These are phyloP conservation scores for Boletus bicolor DNA, from an alignment of 768 basidiomycete genomes.

Conservation along the genomic window DNA sequence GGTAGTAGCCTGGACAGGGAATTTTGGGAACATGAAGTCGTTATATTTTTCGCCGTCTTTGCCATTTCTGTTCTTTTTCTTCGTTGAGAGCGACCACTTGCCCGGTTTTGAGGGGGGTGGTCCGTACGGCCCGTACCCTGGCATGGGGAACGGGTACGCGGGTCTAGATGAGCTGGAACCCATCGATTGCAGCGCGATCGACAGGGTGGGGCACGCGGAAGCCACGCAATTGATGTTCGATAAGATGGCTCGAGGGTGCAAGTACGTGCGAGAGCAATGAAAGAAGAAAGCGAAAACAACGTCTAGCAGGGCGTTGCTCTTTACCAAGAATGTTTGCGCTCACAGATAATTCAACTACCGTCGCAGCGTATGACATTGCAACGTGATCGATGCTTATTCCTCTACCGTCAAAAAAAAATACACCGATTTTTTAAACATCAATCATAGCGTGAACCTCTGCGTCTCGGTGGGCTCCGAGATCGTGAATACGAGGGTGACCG, in stretches of 20 bases:
- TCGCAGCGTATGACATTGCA: background rate
- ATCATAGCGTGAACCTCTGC: conserved; percentile 34
- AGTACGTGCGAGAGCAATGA: background rate
- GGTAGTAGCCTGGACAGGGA: conserved; percentile 4
- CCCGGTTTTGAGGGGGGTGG: conserved; percentile 2
- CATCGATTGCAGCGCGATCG: conserved; percentile 12
- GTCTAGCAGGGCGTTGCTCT: no score
- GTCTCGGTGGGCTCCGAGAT: conserved; percentile 42
- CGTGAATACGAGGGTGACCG: conserved; percentile 36
- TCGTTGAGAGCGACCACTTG: conserved; percentile 20
- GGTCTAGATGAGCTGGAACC: conserved; percentile 24
- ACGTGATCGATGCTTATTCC: background rate
- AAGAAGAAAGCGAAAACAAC: no score
- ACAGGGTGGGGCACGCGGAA: background rate
- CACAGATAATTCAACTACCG: background rate
- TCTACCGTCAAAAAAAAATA: background rate
- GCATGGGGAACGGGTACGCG: conserved; percentile 18
- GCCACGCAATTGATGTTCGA: conserved; percentile 2
- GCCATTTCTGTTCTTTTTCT: conserved; percentile 17
- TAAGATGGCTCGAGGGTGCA: conserved; percentile 7
- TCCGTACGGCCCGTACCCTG: conserved; percentile 2
- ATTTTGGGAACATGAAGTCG: conserved; percentile 16
- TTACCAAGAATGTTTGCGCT: no score
- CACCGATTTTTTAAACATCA: conserved; percentile 15
- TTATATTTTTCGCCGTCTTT: conserved; percentile 19